These are phyloP conservation scores for Pilatotrama ljubarskyi DNA, from an alignment of 768 basidiomycete genomes.

Conservation along the genomic window DNA sequence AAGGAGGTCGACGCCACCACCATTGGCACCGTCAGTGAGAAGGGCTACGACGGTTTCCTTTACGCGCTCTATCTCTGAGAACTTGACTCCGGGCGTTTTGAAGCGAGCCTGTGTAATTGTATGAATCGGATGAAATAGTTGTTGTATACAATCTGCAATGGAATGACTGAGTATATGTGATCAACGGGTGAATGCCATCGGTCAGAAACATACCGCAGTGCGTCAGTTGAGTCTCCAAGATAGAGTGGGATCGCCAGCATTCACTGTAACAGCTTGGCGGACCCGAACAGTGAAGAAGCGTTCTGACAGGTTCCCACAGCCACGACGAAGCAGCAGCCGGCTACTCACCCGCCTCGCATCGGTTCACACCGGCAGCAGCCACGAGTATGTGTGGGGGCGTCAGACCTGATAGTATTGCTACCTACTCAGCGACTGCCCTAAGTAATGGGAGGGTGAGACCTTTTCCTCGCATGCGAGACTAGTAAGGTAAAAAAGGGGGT, in stretches of 20 bases:
- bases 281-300: too few species aligned
- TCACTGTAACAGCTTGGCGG: too few species aligned
- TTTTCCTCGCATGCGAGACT: conserved; percentile 36
- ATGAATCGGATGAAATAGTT: too few species aligned
- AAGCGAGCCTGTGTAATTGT: too few species aligned
- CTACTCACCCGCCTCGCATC: neutral
- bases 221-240: too few species aligned
- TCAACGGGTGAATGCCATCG: too few species aligned
- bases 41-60: conserved; percentile 35
- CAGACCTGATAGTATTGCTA: conserved; percentile 29
- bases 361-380: neutral
- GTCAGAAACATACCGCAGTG: too few species aligned
- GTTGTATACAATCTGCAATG: too few species aligned
- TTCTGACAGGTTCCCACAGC: neutral
- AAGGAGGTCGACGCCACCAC: conserved; percentile 40
- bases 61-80: conserved; percentile 25
- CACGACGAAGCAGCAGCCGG: too few species aligned
- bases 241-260: too few species aligned
- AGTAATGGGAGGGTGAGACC: conserved; percentile 21
- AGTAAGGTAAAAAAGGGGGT: conserved; percentile 18
- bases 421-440: conserved; percentile 29
- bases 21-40: conserved; percentile 37
- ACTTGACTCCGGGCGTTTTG: too few species aligned
- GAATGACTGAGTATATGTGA: too few species aligned
- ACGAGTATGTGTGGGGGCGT: conserved; percentile 15